Evolutionary conservation across 2,329 filamentous ascomycete species (phyloP).

Genomic region (Mollisiaceae sp.): DNA sequence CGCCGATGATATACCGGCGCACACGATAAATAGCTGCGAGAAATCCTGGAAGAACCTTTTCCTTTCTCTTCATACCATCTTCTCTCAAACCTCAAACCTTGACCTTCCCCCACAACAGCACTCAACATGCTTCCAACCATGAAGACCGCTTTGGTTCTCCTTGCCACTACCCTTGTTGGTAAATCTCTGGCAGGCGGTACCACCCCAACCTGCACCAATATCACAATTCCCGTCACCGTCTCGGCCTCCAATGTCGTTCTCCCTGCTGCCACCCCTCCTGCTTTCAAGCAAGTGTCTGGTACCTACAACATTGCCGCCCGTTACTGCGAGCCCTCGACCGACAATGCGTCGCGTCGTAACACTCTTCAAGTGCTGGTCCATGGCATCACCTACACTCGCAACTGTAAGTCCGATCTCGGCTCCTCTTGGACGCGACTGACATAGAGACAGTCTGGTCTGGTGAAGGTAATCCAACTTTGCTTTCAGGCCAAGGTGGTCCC

Average conservation of each 20-base stretch:
- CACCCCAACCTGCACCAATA: not conserved
- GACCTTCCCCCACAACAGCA: not conserved
- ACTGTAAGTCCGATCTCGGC: constrained; percentile 24
- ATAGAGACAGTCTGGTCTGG: constrained; percentile 30
- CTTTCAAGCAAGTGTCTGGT: not conserved
- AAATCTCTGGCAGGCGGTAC: not conserved
- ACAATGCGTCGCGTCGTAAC: constrained; percentile 6
- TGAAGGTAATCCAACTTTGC: constrained; percentile 12
- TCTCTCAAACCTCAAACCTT: not conserved
- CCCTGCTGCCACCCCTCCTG: not conserved
- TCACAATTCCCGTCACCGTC: not conserved
- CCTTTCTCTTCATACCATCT: not conserved
- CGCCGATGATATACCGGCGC: too few relatives aligned
- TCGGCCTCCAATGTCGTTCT: not conserved
- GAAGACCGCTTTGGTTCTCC: not conserved
- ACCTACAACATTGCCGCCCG: constrained; percentile 30
- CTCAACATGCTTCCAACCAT: not conserved
- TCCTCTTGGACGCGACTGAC: not conserved
- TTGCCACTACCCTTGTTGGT: not conserved
- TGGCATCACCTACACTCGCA: constrained; percentile 32
- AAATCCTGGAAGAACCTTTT: not conserved
- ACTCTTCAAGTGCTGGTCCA: constrained; percentile 38
- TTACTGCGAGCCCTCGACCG: constrained; percentile 32
- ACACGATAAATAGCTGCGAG: too few relatives aligned
- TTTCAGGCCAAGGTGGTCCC: not conserved